Conservation (phyloP, 768 basidiomycete species). For the Termitomyces sp. region DNA sequence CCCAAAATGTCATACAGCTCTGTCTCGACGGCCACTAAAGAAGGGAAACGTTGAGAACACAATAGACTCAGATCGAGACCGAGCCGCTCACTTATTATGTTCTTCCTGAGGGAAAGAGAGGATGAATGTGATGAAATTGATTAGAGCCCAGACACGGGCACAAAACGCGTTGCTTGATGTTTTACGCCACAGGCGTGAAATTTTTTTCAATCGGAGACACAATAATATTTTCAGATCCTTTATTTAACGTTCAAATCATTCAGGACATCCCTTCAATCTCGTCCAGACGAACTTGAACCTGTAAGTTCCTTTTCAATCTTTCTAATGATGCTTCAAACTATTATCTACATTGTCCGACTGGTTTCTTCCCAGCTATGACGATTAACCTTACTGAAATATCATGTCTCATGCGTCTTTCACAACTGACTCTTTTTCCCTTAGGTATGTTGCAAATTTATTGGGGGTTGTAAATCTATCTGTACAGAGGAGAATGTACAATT, state of each 20-base stretch:
- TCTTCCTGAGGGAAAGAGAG: background rate
- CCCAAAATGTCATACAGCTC: conserved; percentile 85
- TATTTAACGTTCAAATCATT: too few species aligned
- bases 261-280: background rate
- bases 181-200: conserved; percentile 18
- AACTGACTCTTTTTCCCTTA: conserved; percentile 11
- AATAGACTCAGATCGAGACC: background rate
- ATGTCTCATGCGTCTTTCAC: background rate
- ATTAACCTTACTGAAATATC: conserved; percentile 30
- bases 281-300: background rate
- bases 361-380: conserved; percentile 49
- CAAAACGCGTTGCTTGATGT: conserved; percentile 6
- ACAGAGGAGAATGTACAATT: conserved; percentile 16
- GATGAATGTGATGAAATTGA: too few species aligned
- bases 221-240: background rate
- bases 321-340: conserved; percentile 53
- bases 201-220: conserved; percentile 33
- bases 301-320: conserved; percentile 4
- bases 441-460: background rate
- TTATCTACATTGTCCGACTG: conserved; percentile 95
- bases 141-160: background rate
- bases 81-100: background rate
- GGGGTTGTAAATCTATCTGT: conserved; percentile 4
- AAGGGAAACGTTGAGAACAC: background rate
- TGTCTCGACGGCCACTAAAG: conserved; percentile 69